Percentiles rank a stretch among this genome's conserved stretches.
These are phyloP conservation scores for Climacium dendroides DNA, from an alignment of 225 moss, liverwort and hornwort genomes.

Conservation along the genomic window DNA sequence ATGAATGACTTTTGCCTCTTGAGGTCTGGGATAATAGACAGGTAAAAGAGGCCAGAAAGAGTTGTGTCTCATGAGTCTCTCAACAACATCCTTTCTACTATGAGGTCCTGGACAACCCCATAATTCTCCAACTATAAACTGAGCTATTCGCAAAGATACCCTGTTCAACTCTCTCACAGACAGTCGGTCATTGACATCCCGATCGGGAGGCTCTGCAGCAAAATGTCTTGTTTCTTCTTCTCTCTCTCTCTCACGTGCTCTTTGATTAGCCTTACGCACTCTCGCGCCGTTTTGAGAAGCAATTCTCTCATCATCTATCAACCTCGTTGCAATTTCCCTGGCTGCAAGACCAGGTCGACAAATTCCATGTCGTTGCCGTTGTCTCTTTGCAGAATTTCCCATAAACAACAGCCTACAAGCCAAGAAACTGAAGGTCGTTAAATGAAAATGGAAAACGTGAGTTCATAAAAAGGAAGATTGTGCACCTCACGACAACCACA, in stretches of 20 bases:
- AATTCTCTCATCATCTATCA: background rate
- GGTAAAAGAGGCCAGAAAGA: background rate
- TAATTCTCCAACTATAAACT: no score
- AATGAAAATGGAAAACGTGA: no score
- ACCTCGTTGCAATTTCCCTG: fast-evolving
- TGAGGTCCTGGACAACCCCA: background rate
- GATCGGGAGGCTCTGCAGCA: background rate
- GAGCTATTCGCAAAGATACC: no score
- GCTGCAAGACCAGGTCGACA: fast-evolving
- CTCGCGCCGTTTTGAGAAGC: no score
- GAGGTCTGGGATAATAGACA: background rate
- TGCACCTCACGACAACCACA: no score
- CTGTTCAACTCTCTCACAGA: no score
- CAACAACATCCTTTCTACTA: background rate
- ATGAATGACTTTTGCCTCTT: background rate
- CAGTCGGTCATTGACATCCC: no score
- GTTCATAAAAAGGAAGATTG: no score
- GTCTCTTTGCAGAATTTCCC: background rate
- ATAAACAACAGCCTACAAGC: background rate
- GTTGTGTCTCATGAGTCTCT: background rate
- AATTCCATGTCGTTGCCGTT: background rate
- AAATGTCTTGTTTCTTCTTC: background rate
- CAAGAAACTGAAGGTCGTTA: no score
- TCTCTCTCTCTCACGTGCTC: no score
- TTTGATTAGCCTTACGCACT: no score